Evolutionary conservation across 1,139 yeast species (phyloP).

Genomic region (Zygoascus sp.): DNA sequence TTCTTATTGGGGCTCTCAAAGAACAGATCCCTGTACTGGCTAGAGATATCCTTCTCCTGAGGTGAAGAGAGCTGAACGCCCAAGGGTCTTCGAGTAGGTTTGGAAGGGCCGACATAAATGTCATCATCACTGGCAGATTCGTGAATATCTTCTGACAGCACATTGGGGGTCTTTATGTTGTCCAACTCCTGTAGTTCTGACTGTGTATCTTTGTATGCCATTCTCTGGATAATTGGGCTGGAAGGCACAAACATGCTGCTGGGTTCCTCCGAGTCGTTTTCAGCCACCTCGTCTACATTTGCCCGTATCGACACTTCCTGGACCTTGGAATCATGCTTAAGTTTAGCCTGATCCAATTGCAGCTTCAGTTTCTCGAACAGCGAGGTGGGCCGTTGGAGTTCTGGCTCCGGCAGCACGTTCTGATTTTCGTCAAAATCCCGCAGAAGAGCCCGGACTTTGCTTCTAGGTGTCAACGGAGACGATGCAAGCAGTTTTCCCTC

Average conservation of each 20-base stretch:
- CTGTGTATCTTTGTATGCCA: background rate
- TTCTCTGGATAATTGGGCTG: background rate
- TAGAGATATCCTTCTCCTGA: background rate
- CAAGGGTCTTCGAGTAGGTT: background rate
- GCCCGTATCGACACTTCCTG: background rate
- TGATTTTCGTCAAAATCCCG: background rate
- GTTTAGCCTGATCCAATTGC: background rate
- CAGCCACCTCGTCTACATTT: background rate
- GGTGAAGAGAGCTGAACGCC: background rate
- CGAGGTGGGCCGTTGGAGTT: background rate
- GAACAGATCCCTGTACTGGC: background rate
- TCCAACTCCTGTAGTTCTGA: background rate
- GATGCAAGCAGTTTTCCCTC: too few species aligned
- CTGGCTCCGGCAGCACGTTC: background rate
- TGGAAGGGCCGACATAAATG: background rate
- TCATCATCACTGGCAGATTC: background rate
- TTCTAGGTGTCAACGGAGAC: constrained; percentile 5
- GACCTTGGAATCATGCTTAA: background rate
- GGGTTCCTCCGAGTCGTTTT: background rate
- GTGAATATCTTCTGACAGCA: background rate
- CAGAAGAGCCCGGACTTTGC: constrained; percentile 7
- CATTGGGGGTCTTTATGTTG: background rate
- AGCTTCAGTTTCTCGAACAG: constrained; percentile 1
- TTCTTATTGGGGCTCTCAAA: constrained; percentile 3
- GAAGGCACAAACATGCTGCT: constrained; percentile 7